Conservation (phyloP, 2,329 filamentous ascomycete species). For the Mariannaea sp. region DNA sequence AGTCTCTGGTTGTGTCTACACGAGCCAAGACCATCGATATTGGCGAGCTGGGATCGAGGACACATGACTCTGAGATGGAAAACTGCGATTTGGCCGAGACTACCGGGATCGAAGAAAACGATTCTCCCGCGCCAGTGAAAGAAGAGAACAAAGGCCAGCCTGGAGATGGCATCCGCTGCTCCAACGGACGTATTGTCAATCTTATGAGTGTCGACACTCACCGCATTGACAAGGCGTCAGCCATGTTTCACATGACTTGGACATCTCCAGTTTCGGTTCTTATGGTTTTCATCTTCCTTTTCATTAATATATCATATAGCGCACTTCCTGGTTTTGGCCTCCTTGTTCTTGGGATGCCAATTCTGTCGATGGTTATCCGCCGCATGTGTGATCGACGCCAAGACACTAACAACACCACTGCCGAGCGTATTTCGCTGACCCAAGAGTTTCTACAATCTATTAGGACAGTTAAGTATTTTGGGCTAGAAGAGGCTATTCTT, state of each 20-base stretch:
- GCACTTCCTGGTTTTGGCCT: conserved; percentile 10
- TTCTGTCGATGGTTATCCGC: conserved; percentile 4
- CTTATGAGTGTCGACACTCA: conserved; percentile 11
- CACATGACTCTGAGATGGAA: conserved; percentile 7
- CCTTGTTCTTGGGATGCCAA: conserved; percentile 1
- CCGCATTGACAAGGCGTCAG: conserved; percentile 13
- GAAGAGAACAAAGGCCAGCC: no score
- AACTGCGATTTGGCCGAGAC: no score
- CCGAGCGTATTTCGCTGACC: conserved; percentile 4
- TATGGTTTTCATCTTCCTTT: conserved; percentile 3
- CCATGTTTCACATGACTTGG: conserved; percentile 14
- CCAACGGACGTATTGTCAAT: conserved; percentile 12
- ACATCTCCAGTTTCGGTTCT: conserved; percentile 3
- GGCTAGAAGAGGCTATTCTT: conserved; percentile 4
- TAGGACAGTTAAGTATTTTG: conserved; percentile 8
- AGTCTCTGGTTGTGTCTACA: conserved; percentile 1
- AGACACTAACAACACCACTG: conserved; percentile 5
- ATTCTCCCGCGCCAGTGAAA: neutral
- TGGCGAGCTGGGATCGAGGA: neutral
- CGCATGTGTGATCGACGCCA: neutral
- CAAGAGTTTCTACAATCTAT: conserved; percentile 9
- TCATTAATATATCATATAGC: conserved; percentile 14
- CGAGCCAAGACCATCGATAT: conserved; percentile 4
- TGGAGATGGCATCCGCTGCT: neutral
- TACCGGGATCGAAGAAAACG: neutral